phyloP scores from a whole-genome alignment of 352 stramenopile genomes.

The Phytophthora fragariae region DNA sequence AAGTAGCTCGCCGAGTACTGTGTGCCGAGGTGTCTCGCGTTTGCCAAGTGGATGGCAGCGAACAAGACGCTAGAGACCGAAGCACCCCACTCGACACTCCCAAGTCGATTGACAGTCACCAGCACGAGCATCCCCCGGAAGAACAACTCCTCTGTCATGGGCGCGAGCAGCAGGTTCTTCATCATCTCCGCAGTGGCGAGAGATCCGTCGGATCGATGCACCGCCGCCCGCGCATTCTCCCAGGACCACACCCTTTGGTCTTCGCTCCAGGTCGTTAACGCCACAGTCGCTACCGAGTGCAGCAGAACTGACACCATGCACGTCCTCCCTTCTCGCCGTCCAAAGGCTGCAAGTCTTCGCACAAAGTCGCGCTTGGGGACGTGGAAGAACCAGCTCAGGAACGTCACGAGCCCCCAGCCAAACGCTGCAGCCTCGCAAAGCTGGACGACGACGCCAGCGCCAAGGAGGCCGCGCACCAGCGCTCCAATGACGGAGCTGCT shows the following conservation, averaged over 20 bases:
- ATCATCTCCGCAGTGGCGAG: slow-evolving; percentile 24
- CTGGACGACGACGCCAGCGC: slow-evolving; percentile 3
- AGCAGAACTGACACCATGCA: slow-evolving; percentile 25
- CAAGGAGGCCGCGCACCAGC: slow-evolving; percentile 24
- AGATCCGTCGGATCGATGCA: slow-evolving; percentile 21
- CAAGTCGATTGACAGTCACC: slow-evolving; percentile 55
- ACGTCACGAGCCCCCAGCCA: slow-evolving; percentile 35
- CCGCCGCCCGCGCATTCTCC: slow-evolving; percentile 24
- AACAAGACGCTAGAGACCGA: slow-evolving; percentile 54
- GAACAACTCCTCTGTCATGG: slow-evolving; percentile 68
- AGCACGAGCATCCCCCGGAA: slow-evolving; percentile 65
- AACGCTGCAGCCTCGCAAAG: slow-evolving; percentile 32
- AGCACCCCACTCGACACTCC: slow-evolving; percentile 29
- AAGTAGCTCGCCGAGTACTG: slow-evolving; percentile 45
- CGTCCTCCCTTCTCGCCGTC: slow-evolving; percentile 9
- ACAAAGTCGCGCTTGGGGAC: slow-evolving; percentile 19
- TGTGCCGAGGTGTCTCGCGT: slow-evolving; percentile 32
- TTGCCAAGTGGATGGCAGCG: slow-evolving; percentile 57
- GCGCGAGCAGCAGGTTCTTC: slow-evolving; percentile 47
- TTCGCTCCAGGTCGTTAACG: slow-evolving; percentile 15
- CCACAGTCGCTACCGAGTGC: slow-evolving; percentile 18
- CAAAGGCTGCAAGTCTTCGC: slow-evolving; percentile 23
- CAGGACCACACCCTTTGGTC: slow-evolving; percentile 32
- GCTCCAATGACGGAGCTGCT: slow-evolving; percentile 26
- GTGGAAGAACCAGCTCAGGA: slow-evolving; percentile 51